Base-by-base conservation (phyloP, 2,329 filamentous ascomycete species). In the Dichotomopilus funicola region DNA sequence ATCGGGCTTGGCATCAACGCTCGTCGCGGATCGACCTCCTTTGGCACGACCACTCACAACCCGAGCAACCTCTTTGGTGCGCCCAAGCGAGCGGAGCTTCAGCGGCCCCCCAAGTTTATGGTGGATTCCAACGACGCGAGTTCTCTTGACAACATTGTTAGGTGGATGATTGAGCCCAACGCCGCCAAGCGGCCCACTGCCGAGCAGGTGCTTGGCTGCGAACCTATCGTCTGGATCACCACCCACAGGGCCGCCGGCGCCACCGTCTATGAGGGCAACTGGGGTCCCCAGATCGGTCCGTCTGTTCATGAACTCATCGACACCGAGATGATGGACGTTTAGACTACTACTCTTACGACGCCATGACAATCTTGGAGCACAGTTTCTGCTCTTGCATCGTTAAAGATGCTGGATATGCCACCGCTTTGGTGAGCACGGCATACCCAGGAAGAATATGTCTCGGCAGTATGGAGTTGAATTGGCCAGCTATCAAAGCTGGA, bases 261-360 rank as follows among this genome's bases (percentile, higher is more conserved):
- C n/a, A 96, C 91, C 0, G 85, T 99, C 52, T 99, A 88, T 64
- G 94, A 99, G 73, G 94, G 94, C 60, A 94, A 89, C 68, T 99
- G 91, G 88, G 94, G 94, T 4, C 92, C 92, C 36, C 85, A 75
- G n/a, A 77, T 80, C 51, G 70, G 55, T 44, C 48, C 56, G 19
- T 47, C 57, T 10, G 44, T 64, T 19, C 69, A 67, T 13, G 58
- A 60, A 42, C 48, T 60, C 33, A 60, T 69, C 40, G 80, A 83
- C 60, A 80, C 78, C 4, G 80, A 82, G 66, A 84, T 84, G 81
- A 81, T 73, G 12, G 81, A 81, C 62, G 78, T 79, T 52, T 83
- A 63, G 72, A 49, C 51, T 34, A 49, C 51, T 34, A 52, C 35
- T 38, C 38, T n/a, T 38, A 34, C 43, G 41, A 52, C 46, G 53